phyloP scores from a whole-genome alignment of 257 asterid species.

The Cordia subcordata region DNA sequence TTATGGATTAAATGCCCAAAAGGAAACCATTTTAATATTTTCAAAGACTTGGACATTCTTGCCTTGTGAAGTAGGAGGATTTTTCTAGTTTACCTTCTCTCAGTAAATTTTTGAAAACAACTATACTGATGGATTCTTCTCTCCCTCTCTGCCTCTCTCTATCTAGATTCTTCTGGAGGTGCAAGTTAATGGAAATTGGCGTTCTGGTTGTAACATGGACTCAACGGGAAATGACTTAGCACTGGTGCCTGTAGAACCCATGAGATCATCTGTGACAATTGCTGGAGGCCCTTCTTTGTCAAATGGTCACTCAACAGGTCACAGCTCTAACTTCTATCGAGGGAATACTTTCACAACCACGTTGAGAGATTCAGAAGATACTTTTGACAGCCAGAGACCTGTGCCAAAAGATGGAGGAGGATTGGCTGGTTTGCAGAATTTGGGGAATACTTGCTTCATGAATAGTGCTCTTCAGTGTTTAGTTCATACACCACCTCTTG shows the following conservation, averaged over 20 bases:
- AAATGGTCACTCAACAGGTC: constrained; percentile 61
- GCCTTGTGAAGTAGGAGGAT: no score
- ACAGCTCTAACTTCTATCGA: constrained; percentile 44
- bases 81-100: no score
- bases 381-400: constrained; percentile 36
- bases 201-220: constrained; percentile 44
- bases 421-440: constrained; percentile 86
- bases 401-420: constrained; percentile 68
- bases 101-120: no score
- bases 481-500: constrained; percentile 90
- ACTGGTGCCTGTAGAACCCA: constrained; percentile 75
- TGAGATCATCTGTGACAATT: constrained; percentile 65
- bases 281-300: constrained; percentile 93
- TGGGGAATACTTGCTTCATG: constrained; percentile 99
- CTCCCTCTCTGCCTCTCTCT: constrained; percentile 12
- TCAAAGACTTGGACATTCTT: no score
- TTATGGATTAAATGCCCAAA: no score
- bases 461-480: constrained; percentile 94
- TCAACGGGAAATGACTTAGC: constrained; percentile 86
- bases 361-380: constrained; percentile 57
- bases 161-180: constrained; percentile 81
- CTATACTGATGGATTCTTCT: constrained; percentile 1
- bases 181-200: constrained; percentile 41
- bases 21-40: no score
- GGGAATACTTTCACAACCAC: constrained; percentile 44